Evolutionary conservation across 306 rosid species (phyloP).

Genomic region (Argentina anserina): DNA sequence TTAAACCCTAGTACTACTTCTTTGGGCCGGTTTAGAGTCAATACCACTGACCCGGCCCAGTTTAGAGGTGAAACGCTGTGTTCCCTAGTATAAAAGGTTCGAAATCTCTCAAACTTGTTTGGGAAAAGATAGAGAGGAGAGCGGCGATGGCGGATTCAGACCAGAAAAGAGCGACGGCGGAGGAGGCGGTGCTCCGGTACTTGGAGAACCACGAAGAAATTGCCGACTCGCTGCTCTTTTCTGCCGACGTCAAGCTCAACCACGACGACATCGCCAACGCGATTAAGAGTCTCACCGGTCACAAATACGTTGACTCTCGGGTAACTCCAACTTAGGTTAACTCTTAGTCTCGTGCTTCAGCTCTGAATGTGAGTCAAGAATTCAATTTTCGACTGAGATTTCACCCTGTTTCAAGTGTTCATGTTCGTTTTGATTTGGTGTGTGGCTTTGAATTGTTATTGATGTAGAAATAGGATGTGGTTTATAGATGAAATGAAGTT

Average conservation of each 20-base stretch:
- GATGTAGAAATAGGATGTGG: too few species aligned
- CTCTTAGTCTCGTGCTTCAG: background rate
- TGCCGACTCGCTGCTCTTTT: conserved; percentile 66
- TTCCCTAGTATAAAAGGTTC: too few species aligned
- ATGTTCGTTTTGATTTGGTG: too few species aligned
- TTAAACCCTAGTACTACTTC: conserved; percentile 11
- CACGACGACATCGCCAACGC: conserved; percentile 69
- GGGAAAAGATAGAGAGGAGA: background rate
- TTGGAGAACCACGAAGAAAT: conserved; percentile 49
- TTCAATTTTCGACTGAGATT: too few species aligned
- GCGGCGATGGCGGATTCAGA: background rate
- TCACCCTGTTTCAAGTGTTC: too few species aligned
- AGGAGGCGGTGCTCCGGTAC: conserved; percentile 63
- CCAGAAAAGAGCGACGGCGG: conserved; percentile 41
- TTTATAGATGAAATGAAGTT: too few species aligned
- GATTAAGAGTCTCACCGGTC: conserved; percentile 77
- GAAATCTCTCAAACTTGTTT: too few species aligned
- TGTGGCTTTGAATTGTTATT: too few species aligned
- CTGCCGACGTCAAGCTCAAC: conserved; percentile 47
- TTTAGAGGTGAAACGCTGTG: background rate
- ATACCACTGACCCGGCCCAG: background rate
- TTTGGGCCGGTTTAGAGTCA: background rate
- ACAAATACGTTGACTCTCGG: conserved; percentile 66
- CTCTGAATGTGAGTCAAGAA: background rate
- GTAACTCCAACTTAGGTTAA: conserved; percentile 7